phyloP scores from a whole-genome alignment of 2,329 filamentous ascomycete species.

The Phialocephala sp. region DNA sequence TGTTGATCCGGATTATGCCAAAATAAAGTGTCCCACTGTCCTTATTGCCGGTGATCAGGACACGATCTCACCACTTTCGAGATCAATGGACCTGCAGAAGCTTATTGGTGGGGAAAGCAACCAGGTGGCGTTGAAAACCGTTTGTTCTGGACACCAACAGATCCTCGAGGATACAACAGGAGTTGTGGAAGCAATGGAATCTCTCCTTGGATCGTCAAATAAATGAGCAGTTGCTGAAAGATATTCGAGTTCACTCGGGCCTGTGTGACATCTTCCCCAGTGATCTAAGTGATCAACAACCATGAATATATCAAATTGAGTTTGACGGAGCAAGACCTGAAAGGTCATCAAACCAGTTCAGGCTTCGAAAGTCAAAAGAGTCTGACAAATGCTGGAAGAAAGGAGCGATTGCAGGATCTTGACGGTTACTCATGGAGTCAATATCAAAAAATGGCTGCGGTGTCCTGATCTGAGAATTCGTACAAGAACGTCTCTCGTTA shows the following conservation, averaged over 20 bases:
- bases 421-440: background rate
- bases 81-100: constrained; percentile 38
- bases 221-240: background rate
- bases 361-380: constrained; percentile 28
- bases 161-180: constrained; percentile 67
- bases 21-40: constrained; percentile 41
- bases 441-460: background rate
- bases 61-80: constrained; percentile 40
- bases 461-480: background rate
- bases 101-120: constrained; percentile 46
- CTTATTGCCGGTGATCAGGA: constrained; percentile 44
- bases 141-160: constrained; percentile 73
- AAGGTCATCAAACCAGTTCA: constrained; percentile 34
- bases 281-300: background rate
- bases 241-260: background rate
- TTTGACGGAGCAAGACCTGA: constrained; percentile 31
- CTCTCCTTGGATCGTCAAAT: constrained; percentile 12
- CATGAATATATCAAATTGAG: constrained; percentile 22
- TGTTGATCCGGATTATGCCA: constrained; percentile 42
- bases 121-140: constrained; percentile 62
- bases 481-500: background rate
- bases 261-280: background rate
- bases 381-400: constrained; percentile 26
- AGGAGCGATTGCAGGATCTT: constrained; percentile 15
- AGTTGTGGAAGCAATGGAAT: constrained; percentile 50